Percentiles rank a stretch among this genome's conserved stretches.
Conservation (phyloP, 352 stramenopile genomes). For the Paralagenidium karlingii region DNA sequence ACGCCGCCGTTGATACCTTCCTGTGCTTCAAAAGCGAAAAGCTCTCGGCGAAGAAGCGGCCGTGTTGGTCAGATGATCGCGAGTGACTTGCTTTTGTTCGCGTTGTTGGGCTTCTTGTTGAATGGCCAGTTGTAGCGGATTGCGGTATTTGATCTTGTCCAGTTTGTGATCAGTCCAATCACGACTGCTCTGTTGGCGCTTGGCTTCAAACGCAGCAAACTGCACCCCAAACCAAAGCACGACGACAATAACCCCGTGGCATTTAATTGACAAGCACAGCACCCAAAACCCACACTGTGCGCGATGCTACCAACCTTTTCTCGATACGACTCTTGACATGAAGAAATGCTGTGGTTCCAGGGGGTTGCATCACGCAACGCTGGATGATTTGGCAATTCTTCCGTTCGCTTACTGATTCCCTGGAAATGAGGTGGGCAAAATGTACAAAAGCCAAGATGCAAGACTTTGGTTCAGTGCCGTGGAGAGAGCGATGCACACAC, state of each 20-base stretch:
- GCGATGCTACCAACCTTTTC: too few relatives aligned
- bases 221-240: too few relatives aligned
- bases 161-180: slow-evolving; percentile 36
- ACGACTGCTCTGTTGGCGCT: slow-evolving; percentile 19
- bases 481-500: not conserved
- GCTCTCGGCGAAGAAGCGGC: slow-evolving; percentile 1
- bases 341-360: too few relatives aligned
- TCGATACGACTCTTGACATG: too few relatives aligned
- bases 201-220: slow-evolving; percentile 10
- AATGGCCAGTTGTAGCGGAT: slow-evolving; percentile 32
- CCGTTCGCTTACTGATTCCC: slow-evolving; percentile 53
- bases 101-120: slow-evolving; percentile 29
- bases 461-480: not conserved
- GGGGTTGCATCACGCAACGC: slow-evolving; percentile 29
- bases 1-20: too few relatives aligned
- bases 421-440: slow-evolving; percentile 2
- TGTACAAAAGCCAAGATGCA: not conserved
- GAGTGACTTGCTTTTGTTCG: slow-evolving; percentile 17
- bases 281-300: too few relatives aligned
- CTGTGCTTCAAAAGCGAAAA: too few relatives aligned
- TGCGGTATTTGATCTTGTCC: slow-evolving; percentile 24
- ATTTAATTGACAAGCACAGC: too few relatives aligned
- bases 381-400: slow-evolving; percentile 70
- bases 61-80: not conserved
- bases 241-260: too few relatives aligned